phyloP scores from a whole-genome alignment of 257 asterid genomes.

The Nicotiana tomentosiformis region DNA sequence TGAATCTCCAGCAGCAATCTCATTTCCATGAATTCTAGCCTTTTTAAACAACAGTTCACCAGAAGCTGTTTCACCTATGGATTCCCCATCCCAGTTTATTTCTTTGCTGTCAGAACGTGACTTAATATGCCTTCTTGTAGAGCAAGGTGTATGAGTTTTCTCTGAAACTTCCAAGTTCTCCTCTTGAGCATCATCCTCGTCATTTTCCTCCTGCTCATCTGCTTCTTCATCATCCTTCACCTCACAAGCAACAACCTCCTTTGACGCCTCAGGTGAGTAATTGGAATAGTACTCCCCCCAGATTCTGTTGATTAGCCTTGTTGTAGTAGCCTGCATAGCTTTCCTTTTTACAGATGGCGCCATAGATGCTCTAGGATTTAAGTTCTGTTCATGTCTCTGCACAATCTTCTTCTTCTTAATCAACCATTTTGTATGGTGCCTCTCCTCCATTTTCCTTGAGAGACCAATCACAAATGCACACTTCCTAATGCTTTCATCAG shows the following conservation, averaged over 20 bases:
- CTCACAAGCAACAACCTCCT: conserved; percentile 38
- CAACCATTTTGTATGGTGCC: conserved; percentile 88
- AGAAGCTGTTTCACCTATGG: conserved; percentile 45
- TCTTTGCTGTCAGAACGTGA: conserved; percentile 30
- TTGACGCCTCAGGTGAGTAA: conserved; percentile 56
- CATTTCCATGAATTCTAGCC: conserved; percentile 53
- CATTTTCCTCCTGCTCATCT: conserved; percentile 70
- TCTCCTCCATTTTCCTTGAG: conserved; percentile 76
- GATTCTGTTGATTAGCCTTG: conserved; percentile 74
- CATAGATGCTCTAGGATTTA: conserved; percentile 85
- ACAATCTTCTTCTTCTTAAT: conserved; percentile 82
- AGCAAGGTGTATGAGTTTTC: conserved; percentile 27
- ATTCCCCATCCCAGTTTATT: conserved; percentile 61
- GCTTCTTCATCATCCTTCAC: conserved; percentile 55
- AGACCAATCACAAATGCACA: conserved; percentile 71
- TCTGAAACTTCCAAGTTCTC: conserved; percentile 36
- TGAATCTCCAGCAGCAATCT: conserved; percentile 45
- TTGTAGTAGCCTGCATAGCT: conserved; percentile 96
- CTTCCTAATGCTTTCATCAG: conserved; percentile 66
- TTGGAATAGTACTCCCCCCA: conserved; percentile 95
- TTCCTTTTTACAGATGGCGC: conserved; percentile 62
- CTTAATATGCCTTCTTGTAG: conserved; percentile 35
- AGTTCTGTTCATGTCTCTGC: conserved; percentile 43
- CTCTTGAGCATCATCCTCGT: conserved; percentile 63
- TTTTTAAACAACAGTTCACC: conserved; percentile 54